Conservation (phyloP, 2,329 filamentous ascomycete species). For the Penicillium capsulatum region DNA sequence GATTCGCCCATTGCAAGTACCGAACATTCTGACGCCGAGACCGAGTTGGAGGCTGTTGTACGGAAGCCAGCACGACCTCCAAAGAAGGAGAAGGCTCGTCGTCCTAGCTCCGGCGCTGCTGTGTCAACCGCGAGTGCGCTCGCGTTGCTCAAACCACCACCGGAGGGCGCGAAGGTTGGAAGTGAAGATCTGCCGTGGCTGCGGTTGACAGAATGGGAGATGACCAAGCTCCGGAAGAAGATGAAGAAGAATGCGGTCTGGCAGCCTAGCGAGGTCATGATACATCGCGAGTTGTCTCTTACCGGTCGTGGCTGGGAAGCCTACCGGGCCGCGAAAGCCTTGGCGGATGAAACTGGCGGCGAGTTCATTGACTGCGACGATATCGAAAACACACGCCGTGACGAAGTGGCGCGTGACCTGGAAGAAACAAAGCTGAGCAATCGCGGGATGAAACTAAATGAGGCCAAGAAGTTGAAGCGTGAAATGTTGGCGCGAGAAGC, state of each 20-base stretch:
- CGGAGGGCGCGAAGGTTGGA: constrained; percentile 55
- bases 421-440: constrained; percentile 53
- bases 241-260: constrained; percentile 71
- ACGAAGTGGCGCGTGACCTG: constrained; percentile 39
- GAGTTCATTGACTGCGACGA: constrained; percentile 57
- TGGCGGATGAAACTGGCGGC: constrained; percentile 50
- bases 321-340: constrained; percentile 47
- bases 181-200: constrained; percentile 61
- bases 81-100: constrained; percentile 43
- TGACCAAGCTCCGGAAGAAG: constrained; percentile 62
- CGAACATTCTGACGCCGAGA: constrained; percentile 44
- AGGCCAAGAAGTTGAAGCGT: constrained; percentile 59
- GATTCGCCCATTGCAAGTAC: constrained; percentile 46
- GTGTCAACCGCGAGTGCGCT: constrained; percentile 60
- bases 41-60: constrained; percentile 15
- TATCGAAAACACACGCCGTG: constrained; percentile 39
- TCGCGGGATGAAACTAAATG: constrained; percentile 57
- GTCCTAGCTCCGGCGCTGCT: constrained; percentile 19
- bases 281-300: constrained; percentile 58
- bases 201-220: constrained; percentile 62
- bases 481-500: constrained; percentile 49
- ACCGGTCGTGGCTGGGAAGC: constrained; percentile 53
- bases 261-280: constrained; percentile 65
- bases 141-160: constrained; percentile 56
- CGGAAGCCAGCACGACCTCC: constrained; percentile 21